Percentiles rank a stretch among this genome's conserved stretches.
Evolutionary conservation across 1,139 yeast genomes (phyloP).

Genomic region (Pichia sp.): DNA sequence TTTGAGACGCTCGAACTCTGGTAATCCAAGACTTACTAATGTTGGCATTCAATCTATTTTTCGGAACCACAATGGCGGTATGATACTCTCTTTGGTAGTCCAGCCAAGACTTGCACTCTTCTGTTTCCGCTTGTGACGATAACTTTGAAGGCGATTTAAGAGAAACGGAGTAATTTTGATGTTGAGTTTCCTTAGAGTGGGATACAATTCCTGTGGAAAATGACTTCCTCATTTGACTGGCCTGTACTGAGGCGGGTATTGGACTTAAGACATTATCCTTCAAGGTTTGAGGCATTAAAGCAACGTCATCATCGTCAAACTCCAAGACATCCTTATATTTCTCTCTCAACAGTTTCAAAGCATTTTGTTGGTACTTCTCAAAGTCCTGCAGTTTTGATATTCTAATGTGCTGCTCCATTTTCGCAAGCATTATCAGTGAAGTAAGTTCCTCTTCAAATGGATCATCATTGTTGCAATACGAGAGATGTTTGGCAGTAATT

Average conservation of each 20-base stretch:
- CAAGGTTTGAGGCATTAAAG: conserved; percentile 8
- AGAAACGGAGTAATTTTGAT: too few species aligned
- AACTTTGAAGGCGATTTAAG: conserved; percentile 7
- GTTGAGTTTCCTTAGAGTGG: neutral
- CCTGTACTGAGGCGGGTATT: neutral
- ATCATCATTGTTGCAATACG: conserved; percentile 68
- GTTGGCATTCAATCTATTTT: conserved; percentile 30
- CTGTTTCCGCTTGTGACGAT: conserved; percentile 14
- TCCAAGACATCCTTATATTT: conserved; percentile 13
- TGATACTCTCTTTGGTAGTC: conserved; percentile 19
- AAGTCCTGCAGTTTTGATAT: conserved; percentile 51
- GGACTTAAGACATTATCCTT: neutral
- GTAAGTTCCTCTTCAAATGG: conserved; percentile 78
- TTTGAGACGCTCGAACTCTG: conserved; percentile 27
- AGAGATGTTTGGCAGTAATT: conserved; percentile 41
- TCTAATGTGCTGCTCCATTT: conserved; percentile 62
- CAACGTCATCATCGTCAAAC: conserved; percentile 9
- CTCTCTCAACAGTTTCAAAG: conserved; percentile 18
- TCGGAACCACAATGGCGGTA: conserved; percentile 32
- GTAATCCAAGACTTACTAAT: conserved; percentile 69
- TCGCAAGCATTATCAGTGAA: conserved; percentile 65
- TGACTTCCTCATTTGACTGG: conserved; percentile 8
- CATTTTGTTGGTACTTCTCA: conserved; percentile 30
- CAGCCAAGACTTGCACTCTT: conserved; percentile 20
- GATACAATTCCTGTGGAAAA: conserved; percentile 6